Conservation (phyloP, 73 alveolate species). For the Paraurostyla sp. region DNA sequence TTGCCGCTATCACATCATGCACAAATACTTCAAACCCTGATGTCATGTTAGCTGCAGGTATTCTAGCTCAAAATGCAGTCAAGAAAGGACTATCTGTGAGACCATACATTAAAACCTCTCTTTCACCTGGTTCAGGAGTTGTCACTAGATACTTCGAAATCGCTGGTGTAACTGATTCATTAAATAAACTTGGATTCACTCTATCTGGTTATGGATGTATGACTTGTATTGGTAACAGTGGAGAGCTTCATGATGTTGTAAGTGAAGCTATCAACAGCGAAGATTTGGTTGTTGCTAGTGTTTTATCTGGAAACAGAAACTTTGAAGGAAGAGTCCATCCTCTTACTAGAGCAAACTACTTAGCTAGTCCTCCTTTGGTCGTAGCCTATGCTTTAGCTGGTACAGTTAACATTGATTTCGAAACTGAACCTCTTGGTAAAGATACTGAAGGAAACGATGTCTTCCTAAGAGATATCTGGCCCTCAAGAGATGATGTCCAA, state of each 20-base stretch:
- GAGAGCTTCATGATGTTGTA: slow-evolving; percentile 88
- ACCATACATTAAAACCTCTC: slow-evolving; percentile 92
- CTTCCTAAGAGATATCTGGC: slow-evolving; percentile 95
- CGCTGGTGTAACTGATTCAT: slow-evolving; percentile 83
- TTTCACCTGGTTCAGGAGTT: slow-evolving; percentile 92
- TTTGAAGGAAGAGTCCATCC: slow-evolving; percentile 96
- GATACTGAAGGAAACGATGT: slow-evolving; percentile 88
- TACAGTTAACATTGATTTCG: slow-evolving; percentile 91
- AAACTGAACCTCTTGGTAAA: slow-evolving; percentile 88
- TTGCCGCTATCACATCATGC: slow-evolving; percentile 95
- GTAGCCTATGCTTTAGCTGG: slow-evolving; percentile 97
- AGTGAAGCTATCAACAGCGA: slow-evolving; percentile 75
- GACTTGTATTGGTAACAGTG: slow-evolving; percentile 97
- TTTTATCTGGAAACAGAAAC: slow-evolving; percentile 92
- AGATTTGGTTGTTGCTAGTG: slow-evolving; percentile 93
- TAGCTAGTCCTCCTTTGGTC: slow-evolving; percentile 95
- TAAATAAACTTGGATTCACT: slow-evolving; percentile 88
- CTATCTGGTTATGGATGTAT: slow-evolving; percentile 95
- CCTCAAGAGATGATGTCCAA: slow-evolving; percentile 83
- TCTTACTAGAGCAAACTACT: slow-evolving; percentile 93
- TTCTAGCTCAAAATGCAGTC: slow-evolving; percentile 92
- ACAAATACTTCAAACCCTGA: slow-evolving; percentile 94
- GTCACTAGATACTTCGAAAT: slow-evolving; percentile 85
- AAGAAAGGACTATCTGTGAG: slow-evolving; percentile 85
- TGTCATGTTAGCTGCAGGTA: slow-evolving; percentile 95